Evolutionary conservation across 129 eudicot species (phyloP), one percentile per base, ranked within the genome.

Genomic region (Saposhnikovia divaricata): DNA sequence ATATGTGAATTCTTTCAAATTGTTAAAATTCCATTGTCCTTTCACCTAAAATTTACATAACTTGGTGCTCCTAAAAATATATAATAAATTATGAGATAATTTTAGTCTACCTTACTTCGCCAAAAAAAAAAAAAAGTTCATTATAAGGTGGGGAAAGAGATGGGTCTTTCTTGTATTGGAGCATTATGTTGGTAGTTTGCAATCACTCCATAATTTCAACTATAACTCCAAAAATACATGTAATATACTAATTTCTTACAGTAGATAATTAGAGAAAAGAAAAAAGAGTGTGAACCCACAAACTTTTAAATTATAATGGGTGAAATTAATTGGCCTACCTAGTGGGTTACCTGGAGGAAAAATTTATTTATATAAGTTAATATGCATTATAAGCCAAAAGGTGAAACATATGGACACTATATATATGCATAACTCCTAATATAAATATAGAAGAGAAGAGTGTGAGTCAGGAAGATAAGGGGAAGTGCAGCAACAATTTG

Each of bases 341-440:
- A 14, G 40, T 66, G 42, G 73, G 73, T 68, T 13, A 68, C 73
- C 73, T 68, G 73, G 73, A 68, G 73, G 42, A 68, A 68, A 68
- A 68, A 68, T 68, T 68, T 68, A 68, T 68, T 68, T 31, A 15
- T 68, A 31, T 13, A 68, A 68, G 73, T 68, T 68, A 68, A 34
- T 68, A 68, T 31, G 73, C 73, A 68, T 68, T 68, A 68, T 68
- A 68, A 28, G 21, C 73, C 37, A n/a, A 61, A 61, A 61, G 69
- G 69, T 61, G 37, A 1, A 13, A 5, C 42, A 31, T 28, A 68
- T 34, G 10, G 19, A 68, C 73, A 13, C 40, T 28, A 28, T 14
- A 66, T 63, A 59, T 59, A 7, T 59, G 65, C 6, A 59, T 8
- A 13, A n/a, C 28, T 61, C 1, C 69, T 21, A 7, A 61, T n/a